Conservation (phyloP, 139 green algal species). For the Astrephomene gubernaculifera region DNA sequence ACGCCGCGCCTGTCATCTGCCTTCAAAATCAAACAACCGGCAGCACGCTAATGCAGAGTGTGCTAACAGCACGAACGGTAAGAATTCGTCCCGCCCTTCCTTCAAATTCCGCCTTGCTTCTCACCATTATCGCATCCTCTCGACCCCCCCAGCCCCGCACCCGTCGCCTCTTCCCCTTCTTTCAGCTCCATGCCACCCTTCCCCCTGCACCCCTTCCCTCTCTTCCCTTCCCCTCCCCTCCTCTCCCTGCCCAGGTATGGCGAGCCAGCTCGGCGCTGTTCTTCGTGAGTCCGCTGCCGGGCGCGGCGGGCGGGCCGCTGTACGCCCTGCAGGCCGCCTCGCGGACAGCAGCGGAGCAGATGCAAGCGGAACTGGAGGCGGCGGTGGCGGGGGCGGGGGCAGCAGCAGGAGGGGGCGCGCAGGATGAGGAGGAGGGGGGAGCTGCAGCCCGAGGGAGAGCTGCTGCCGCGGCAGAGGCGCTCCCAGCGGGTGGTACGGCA, state of each 20-base stretch:
- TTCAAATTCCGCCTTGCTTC: no score
- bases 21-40: slow-evolving; percentile 3
- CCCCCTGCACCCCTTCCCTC: neutral
- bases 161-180: neutral
- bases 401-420: neutral
- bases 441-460: neutral
- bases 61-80: slow-evolving; percentile 18
- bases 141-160: no score
- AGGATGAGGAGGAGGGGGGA: neutral
- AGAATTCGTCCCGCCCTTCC: neutral
- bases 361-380: slow-evolving; percentile 75
- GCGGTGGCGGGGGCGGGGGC: neutral
- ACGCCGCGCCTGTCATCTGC: slow-evolving; percentile 1
- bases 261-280: slow-evolving; percentile 3
- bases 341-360: slow-evolving; percentile 73
- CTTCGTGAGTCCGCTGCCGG: slow-evolving; percentile 26
- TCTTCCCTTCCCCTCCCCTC: neutral
- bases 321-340: slow-evolving; percentile 57
- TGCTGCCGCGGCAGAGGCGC: no score
- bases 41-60: neutral
- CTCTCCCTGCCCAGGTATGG: neutral
- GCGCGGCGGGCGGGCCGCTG: neutral
- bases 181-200: neutral
- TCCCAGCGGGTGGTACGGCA: no score
- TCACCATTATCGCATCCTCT: neutral